Conservation (phyloP, 352 stramenopile genomes). For the Pythium biforme region DNA sequence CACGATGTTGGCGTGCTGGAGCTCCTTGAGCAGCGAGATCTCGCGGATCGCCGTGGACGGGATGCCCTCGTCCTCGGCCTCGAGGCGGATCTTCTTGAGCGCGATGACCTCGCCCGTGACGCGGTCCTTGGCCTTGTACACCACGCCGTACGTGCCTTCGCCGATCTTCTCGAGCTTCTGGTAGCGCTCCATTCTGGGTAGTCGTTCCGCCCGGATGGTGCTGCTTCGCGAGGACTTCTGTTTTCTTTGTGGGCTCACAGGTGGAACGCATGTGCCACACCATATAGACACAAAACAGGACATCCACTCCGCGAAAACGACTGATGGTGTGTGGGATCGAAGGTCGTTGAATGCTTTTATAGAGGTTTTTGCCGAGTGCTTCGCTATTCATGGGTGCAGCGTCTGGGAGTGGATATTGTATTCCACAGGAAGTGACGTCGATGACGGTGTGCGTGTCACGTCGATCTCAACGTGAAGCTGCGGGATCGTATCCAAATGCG, state of each 20-base stretch:
- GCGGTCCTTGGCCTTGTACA: slow-evolving; percentile 99
- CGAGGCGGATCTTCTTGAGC: slow-evolving; percentile 99
- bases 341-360: slow-evolving; percentile 11
- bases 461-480: slow-evolving; percentile 66
- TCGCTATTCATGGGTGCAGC: slow-evolving; percentile 6
- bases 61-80: slow-evolving; percentile 98
- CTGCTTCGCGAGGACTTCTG: slow-evolving; percentile 11
- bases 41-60: slow-evolving; percentile 98
- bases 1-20: slow-evolving; percentile 98
- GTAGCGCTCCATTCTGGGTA: not conserved
- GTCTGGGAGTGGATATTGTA: slow-evolving; percentile 48
- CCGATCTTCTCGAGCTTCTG: slow-evolving; percentile 97
- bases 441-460: slow-evolving; percentile 36
- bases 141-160: slow-evolving; percentile 98
- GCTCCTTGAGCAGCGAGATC: slow-evolving; percentile 97
- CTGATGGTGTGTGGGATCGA: slow-evolving; percentile 9
- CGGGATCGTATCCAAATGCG: slow-evolving; percentile 34
- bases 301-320: not conserved
- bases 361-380: not conserved
- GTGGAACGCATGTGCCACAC: slow-evolving; percentile 25
- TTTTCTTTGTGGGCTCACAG: slow-evolving; percentile 20
- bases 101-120: slow-evolving; percentile 97
- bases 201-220: not conserved
- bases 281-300: slow-evolving; percentile 12
- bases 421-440: slow-evolving; percentile 34